These are phyloP conservation scores for Pythium dissimile DNA, from an alignment of 352 stramenopile genomes.

Conservation along the genomic window DNA sequence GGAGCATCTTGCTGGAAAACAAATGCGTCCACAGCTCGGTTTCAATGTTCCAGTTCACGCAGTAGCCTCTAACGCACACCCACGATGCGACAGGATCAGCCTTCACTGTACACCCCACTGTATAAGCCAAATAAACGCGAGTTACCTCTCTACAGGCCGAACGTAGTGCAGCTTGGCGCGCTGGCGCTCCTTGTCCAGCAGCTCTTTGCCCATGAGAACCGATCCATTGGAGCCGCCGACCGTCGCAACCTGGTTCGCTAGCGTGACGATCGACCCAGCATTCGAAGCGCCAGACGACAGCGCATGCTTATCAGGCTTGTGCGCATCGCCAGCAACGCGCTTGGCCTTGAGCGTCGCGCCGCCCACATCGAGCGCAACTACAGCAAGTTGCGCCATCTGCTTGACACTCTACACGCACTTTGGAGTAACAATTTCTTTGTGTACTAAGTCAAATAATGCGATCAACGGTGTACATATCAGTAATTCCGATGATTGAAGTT, in stretches of 20 bases:
- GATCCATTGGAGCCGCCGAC: slow-evolving; percentile 10
- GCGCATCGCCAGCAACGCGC: slow-evolving; percentile 21
- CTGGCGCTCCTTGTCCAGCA: slow-evolving; percentile 52
- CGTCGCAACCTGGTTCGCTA: slow-evolving; percentile 53
- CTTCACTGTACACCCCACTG: neutral
- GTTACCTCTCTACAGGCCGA: slow-evolving; percentile 24
- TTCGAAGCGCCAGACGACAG: neutral
- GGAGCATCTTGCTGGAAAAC: slow-evolving; percentile 49
- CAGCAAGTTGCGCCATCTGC: slow-evolving; percentile 9
- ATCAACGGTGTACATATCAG: too few species aligned
- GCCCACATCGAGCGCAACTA: slow-evolving; percentile 56
- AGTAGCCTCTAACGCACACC: too few species aligned
- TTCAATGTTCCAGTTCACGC: slow-evolving; percentile 80
- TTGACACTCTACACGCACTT: too few species aligned
- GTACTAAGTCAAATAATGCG: too few species aligned
- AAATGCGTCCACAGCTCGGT: slow-evolving; percentile 55
- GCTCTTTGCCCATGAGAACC: slow-evolving; percentile 39
- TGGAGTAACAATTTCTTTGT: neutral
- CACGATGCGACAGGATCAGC: neutral
- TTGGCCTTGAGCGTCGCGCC: slow-evolving; percentile 64
- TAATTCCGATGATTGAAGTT: neutral
- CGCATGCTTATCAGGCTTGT: slow-evolving; percentile 4
- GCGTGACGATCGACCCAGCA: slow-evolving; percentile 12
- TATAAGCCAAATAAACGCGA: neutral
- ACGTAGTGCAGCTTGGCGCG: slow-evolving; percentile 25